Evolutionary conservation across 2,329 filamentous ascomycete genomes (phyloP).

Genomic region (Colletotrichum musae): DNA sequence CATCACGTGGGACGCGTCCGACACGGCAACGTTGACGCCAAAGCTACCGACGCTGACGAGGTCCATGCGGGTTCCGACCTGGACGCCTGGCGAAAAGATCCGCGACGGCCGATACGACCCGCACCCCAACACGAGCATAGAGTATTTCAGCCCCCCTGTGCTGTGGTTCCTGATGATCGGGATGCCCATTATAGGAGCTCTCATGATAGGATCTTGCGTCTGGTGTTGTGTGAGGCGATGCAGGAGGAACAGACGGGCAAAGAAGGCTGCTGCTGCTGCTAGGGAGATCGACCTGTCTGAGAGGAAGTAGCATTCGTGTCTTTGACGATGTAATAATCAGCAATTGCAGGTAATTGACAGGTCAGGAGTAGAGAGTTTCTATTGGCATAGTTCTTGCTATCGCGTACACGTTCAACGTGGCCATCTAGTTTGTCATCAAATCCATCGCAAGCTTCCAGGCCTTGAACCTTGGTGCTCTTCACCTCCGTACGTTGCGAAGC

Average conservation of each 20-base stretch:
- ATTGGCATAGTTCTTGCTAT: no score
- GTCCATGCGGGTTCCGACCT: slow-evolving; percentile 12
- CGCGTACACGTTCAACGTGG: no score
- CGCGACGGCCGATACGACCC: slow-evolving; percentile 20
- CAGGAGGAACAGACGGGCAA: slow-evolving; percentile 23
- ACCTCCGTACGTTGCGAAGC: no score
- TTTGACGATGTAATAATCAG: no score
- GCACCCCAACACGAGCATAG: background rate
- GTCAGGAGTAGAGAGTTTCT: no score
- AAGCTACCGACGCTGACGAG: slow-evolving; percentile 31
- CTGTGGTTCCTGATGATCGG: slow-evolving; percentile 26
- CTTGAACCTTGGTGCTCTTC: no score
- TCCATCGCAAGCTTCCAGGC: no score
- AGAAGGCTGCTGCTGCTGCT: slow-evolving; percentile 5
- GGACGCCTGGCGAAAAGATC: slow-evolving; percentile 34
- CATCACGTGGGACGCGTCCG: slow-evolving; percentile 24
- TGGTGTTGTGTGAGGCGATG: slow-evolving; percentile 31
- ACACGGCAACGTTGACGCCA: slow-evolving; percentile 28
- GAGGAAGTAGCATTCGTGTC: no score
- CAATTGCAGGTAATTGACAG: no score
- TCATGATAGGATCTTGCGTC: slow-evolving; percentile 23
- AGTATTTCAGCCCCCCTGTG: background rate
- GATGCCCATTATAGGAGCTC: slow-evolving; percentile 18
- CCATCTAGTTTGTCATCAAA: no score
- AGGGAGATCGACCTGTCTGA: no score